These are phyloP conservation scores for Fusarium haematococcum DNA, from an alignment of 2,329 filamentous ascomycete genomes.

Conservation along the genomic window DNA sequence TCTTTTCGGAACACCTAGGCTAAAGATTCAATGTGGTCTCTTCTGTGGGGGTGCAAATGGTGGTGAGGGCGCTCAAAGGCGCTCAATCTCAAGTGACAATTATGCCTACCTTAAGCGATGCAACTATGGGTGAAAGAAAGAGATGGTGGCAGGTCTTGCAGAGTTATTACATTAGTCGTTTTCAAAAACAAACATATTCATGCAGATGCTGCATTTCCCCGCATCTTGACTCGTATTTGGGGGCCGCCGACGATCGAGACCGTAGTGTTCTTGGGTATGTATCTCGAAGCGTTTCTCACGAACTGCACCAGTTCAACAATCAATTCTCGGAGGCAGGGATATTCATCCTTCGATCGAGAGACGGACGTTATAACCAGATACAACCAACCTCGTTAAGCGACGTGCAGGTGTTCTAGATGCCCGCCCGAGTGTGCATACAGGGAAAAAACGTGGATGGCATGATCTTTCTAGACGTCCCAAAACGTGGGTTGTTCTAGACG, in stretches of 20 bases:
- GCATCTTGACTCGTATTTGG: not conserved
- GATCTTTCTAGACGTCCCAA: conserved; percentile 1
- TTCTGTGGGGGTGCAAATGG: conserved; percentile 26
- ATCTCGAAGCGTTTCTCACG: not conserved
- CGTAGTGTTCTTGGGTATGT: not conserved
- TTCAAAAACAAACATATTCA: conserved; percentile 28
- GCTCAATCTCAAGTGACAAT: conserved; percentile 40
- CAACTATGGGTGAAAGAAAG: conserved; percentile 29
- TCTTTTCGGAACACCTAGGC: conserved; percentile 10
- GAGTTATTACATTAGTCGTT: conserved; percentile 34
- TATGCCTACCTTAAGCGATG: conserved; percentile 36
- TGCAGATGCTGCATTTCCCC: conserved; percentile 12
- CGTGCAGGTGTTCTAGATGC: conserved; percentile 7
- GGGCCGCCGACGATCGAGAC: not conserved
- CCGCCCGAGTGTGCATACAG: not conserved
- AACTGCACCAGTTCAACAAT: not conserved
- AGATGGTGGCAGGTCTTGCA: conserved; percentile 26
- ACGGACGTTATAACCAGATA: conserved; percentile 1
- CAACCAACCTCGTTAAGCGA: not conserved
- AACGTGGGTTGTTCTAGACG: conserved; percentile 25
- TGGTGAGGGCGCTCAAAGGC: conserved; percentile 31
- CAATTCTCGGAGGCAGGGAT: not conserved
- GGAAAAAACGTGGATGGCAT: conserved; percentile 11
- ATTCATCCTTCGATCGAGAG: not conserved
- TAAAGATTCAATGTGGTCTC: not conserved